Percentiles rank a stretch among this genome's conserved stretches.
Evolutionary conservation across 2,329 filamentous ascomycete genomes (phyloP).

Genomic region (Sclerotiophoma versabilis): DNA sequence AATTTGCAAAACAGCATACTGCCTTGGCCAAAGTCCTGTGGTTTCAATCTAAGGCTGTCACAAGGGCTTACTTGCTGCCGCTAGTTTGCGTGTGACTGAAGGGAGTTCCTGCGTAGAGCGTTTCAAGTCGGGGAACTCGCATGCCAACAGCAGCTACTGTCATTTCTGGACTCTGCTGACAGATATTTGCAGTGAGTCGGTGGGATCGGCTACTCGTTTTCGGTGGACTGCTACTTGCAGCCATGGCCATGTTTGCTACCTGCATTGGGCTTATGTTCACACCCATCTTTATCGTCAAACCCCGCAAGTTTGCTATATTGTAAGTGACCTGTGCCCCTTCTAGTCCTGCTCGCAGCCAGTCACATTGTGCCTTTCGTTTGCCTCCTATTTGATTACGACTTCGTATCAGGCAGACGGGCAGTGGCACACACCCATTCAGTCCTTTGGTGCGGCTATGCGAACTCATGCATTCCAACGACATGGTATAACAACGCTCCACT

Average conservation of each 20-base stretch:
- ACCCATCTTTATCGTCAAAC: slow-evolving; percentile 73
- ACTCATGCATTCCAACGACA: slow-evolving; percentile 31
- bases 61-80: slow-evolving; percentile 35
- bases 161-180: slow-evolving; percentile 42
- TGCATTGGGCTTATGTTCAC: slow-evolving; percentile 87
- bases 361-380: slow-evolving; percentile 26
- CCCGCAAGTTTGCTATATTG: slow-evolving; percentile 95
- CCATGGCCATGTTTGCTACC: slow-evolving; percentile 89
- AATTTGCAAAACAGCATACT: slow-evolving; percentile 30
- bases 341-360: slow-evolving; percentile 19
- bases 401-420: slow-evolving; percentile 33
- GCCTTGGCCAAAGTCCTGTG: slow-evolving; percentile 10
- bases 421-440: slow-evolving; percentile 36
- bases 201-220: slow-evolving; percentile 97
- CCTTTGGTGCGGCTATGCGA: slow-evolving; percentile 40
- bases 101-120: slow-evolving; percentile 54
- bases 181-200: slow-evolving; percentile 75
- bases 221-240: slow-evolving; percentile 52
- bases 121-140: slow-evolving; percentile 45
- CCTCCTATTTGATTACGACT: slow-evolving; percentile 21
- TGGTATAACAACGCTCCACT: slow-evolving; percentile 18
- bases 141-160: slow-evolving; percentile 40
- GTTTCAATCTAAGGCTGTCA: slow-evolving; percentile 29
- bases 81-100: slow-evolving; percentile 44
- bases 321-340: slow-evolving; percentile 65